These are phyloP conservation scores for Alternaria brassicae DNA, from an alignment of 2,329 filamentous ascomycete genomes.

Conservation along the genomic window DNA sequence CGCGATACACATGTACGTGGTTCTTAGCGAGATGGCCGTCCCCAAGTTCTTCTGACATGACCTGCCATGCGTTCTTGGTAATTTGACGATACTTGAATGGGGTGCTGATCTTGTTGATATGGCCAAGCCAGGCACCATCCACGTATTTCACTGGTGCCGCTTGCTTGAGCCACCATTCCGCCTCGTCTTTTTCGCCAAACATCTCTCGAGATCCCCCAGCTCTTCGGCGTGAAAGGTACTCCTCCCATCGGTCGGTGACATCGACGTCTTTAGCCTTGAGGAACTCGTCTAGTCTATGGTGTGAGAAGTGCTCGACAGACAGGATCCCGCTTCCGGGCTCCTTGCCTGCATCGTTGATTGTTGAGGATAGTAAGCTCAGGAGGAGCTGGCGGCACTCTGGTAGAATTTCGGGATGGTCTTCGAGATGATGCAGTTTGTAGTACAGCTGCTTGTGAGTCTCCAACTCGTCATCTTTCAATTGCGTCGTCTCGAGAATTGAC, in stretches of 20 bases:
- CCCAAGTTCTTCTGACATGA: conserved; percentile 60
- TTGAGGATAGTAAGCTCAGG: conserved; percentile 47
- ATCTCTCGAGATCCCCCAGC: conserved; percentile 48
- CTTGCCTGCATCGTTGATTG: conserved; percentile 31
- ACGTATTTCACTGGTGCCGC: conserved; percentile 56
- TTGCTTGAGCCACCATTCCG: conserved; percentile 52
- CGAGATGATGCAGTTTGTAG: conserved; percentile 53
- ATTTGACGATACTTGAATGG: conserved; percentile 51
- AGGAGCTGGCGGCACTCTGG: conserved; percentile 45
- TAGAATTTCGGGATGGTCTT: conserved; percentile 47
- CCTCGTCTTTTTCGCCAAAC: conserved; percentile 46
- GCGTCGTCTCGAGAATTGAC: neutral
- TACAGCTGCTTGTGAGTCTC: conserved; percentile 47
- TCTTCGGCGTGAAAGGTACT: conserved; percentile 47
- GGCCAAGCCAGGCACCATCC: conserved; percentile 59
- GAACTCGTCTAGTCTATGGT: conserved; percentile 34
- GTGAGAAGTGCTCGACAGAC: conserved; percentile 41
- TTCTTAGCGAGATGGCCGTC: conserved; percentile 58
- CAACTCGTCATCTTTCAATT: conserved; percentile 7
- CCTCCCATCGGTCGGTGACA: conserved; percentile 43
- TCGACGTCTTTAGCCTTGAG: conserved; percentile 42
- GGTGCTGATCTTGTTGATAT: conserved; percentile 55
- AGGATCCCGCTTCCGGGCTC: conserved; percentile 36
- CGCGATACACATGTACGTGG: conserved; percentile 52
- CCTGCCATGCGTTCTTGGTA: conserved; percentile 57